phyloP scores from a whole-genome alignment of 2,329 filamentous ascomycete genomes.

The Thielaviopsis musarum region DNA sequence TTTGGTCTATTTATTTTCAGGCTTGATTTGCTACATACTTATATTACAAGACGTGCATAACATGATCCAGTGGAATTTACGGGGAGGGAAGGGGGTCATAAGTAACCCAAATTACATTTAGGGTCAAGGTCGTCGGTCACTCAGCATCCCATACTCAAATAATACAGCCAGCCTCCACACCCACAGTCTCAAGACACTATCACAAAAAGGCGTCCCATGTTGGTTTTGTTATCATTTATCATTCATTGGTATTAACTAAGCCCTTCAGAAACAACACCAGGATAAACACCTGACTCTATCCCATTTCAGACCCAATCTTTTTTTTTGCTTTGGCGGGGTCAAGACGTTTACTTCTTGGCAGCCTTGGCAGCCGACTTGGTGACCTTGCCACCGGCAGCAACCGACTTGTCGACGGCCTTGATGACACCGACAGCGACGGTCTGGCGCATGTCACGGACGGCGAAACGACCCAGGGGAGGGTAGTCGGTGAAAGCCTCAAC shows the following conservation, averaged over 20 bases:
- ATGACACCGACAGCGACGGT: slow-evolving; percentile 90
- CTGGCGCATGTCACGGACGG: slow-evolving; percentile 95
- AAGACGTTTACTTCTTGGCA: slow-evolving; percentile 48
- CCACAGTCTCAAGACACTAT: neutral
- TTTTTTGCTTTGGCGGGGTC: slow-evolving; percentile 5
- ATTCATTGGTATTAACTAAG: slow-evolving; percentile 10
- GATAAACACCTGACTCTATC: slow-evolving; percentile 4
- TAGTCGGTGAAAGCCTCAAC: slow-evolving; percentile 99
- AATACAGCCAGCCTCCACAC: neutral
- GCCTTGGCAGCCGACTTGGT: slow-evolving; percentile 60
- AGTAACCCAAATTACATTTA: no score
- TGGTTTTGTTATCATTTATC: slow-evolving; percentile 9
- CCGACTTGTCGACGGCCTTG: slow-evolving; percentile 63
- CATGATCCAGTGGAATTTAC: neutral
- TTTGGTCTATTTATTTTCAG: neutral
- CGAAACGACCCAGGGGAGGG: slow-evolving; percentile 98
- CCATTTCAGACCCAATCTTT: slow-evolving; percentile 9
- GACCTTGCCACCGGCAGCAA: slow-evolving; percentile 42
- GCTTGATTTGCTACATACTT: neutral
- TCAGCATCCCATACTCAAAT: no score
- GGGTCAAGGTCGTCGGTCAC: no score
- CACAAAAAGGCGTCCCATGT: neutral
- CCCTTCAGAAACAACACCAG: slow-evolving; percentile 1
- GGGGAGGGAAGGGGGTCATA: no score
- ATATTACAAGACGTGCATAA: no score